These are phyloP conservation scores for Candida pseudoviswanathii DNA, from an alignment of 1,139 yeast genomes.

Conservation along the genomic window DNA sequence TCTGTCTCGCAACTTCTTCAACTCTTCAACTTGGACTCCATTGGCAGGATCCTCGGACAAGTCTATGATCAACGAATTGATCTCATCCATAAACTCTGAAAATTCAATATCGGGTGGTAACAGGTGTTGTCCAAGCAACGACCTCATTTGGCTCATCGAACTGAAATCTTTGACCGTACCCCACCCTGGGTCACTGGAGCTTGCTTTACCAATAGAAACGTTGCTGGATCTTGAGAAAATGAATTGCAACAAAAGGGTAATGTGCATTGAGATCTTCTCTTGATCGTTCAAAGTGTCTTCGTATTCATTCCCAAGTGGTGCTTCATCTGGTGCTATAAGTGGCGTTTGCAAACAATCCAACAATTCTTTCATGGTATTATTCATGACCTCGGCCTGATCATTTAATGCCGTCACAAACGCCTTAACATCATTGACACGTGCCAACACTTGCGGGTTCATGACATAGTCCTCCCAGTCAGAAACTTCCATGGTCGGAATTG, in stretches of 20 bases:
- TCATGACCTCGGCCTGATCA: conserved; percentile 57
- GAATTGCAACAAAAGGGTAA: conserved; percentile 60
- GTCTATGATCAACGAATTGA: conserved; percentile 7
- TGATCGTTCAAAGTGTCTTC: conserved; percentile 72
- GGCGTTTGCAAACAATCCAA: conserved; percentile 47
- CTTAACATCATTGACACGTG: conserved; percentile 23
- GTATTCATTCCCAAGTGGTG: conserved; percentile 79
- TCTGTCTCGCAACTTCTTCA: conserved; percentile 25
- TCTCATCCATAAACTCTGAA: background rate
- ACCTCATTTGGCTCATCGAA: background rate
- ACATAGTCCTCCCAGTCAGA: conserved; percentile 19
- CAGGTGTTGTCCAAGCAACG: no score
- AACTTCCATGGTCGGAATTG: conserved; percentile 30
- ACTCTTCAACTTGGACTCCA: conserved; percentile 22
- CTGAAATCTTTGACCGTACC: background rate
- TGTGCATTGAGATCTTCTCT: conserved; percentile 63
- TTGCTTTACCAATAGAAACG: conserved; percentile 16
- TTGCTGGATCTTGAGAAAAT: conserved; percentile 55
- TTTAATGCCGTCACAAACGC: conserved; percentile 47
- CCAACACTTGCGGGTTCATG: conserved; percentile 24
- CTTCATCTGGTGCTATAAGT: conserved; percentile 44
- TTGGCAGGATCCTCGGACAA: conserved; percentile 7
- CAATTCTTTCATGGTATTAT: conserved; percentile 55
- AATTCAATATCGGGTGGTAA: background rate
- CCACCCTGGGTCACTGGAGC: background rate